These are phyloP conservation scores for Elsinoe perseae DNA, from an alignment of 2,329 filamentous ascomycete genomes.

Conservation along the genomic window DNA sequence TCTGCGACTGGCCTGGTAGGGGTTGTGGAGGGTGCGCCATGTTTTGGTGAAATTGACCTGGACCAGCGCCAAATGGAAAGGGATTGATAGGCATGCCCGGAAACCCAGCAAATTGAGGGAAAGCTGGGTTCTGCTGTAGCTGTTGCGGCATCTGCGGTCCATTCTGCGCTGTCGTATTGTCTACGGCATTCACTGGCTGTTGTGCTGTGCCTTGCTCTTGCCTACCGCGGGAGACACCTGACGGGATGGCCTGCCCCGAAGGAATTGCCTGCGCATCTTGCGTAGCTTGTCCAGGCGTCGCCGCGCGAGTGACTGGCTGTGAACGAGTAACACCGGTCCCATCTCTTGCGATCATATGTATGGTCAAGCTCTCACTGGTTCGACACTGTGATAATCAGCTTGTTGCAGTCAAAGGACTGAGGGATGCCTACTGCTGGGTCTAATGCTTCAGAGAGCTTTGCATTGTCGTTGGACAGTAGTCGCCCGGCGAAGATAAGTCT, in stretches of 20 bases:
- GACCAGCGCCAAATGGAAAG: background rate
- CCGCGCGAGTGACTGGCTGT: constrained; percentile 3
- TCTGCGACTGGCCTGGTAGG: background rate
- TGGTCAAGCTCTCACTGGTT: constrained; percentile 3
- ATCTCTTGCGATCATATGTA: constrained; percentile 12
- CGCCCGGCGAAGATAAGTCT: constrained; percentile 53
- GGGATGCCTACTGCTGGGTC: constrained; percentile 39
- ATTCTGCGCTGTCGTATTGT: background rate
- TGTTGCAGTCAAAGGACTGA: background rate
- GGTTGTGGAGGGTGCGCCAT: background rate
- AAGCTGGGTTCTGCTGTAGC: background rate
- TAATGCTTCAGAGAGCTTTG: constrained; percentile 44
- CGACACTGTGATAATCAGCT: background rate
- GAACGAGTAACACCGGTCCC: background rate
- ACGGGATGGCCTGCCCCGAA: background rate
- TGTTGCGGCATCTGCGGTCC: background rate
- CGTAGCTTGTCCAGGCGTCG: background rate
- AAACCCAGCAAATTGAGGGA: background rate
- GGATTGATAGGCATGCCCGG: constrained; percentile 9
- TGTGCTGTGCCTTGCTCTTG: background rate
- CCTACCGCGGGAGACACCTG: background rate
- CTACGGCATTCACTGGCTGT: background rate
- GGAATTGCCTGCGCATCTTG: background rate
- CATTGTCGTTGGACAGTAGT: constrained; percentile 43
- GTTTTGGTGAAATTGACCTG: background rate